A percentile compares a stretch with the other conserved stretches of the same genome.
These are phyloP conservation scores for Pyrenophora seminiperda DNA, from an alignment of 2,329 filamentous ascomycete species.

Conservation along the genomic window DNA sequence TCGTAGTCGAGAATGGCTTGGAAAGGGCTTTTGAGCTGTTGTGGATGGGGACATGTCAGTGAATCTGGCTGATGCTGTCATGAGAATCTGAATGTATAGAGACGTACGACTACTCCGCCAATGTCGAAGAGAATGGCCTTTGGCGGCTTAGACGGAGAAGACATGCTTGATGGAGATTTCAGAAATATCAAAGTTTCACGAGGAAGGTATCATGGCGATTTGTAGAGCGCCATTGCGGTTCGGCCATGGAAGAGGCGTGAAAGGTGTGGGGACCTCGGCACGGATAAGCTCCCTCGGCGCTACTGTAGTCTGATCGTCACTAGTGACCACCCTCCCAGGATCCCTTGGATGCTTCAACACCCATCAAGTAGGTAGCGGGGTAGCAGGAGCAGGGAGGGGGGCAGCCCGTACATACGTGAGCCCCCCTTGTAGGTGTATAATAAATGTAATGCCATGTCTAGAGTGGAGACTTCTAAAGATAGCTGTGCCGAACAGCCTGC, in stretches of 20 bases:
- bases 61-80: background rate
- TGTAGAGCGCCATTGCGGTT: slow-evolving; percentile 21
- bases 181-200: slow-evolving; percentile 5
- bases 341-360: background rate
- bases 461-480: no score
- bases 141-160: slow-evolving; percentile 15
- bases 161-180: slow-evolving; percentile 12
- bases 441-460: no score
- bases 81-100: no score
- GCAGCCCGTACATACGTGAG: no score
- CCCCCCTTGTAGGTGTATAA: no score
- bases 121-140: slow-evolving; percentile 80
- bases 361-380: no score
- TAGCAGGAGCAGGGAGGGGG: no score
- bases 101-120: slow-evolving; percentile 91
- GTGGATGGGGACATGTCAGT: slow-evolving; percentile 1
- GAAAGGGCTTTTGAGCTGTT: slow-evolving; percentile 85
- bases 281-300: slow-evolving; percentile 11
- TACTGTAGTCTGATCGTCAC: no score
- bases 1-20: slow-evolving; percentile 94
- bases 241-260: slow-evolving; percentile 14
- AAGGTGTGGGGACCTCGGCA: slow-evolving; percentile 31
- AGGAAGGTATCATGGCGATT: slow-evolving; percentile 23
- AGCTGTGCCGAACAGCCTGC: no score
- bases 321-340: background rate